Percentiles rank a stretch among this genome's conserved stretches.
These are phyloP conservation scores for Metschnikowia vanudenii DNA, from an alignment of 805 yeast genomes.

Conservation along the genomic window DNA sequence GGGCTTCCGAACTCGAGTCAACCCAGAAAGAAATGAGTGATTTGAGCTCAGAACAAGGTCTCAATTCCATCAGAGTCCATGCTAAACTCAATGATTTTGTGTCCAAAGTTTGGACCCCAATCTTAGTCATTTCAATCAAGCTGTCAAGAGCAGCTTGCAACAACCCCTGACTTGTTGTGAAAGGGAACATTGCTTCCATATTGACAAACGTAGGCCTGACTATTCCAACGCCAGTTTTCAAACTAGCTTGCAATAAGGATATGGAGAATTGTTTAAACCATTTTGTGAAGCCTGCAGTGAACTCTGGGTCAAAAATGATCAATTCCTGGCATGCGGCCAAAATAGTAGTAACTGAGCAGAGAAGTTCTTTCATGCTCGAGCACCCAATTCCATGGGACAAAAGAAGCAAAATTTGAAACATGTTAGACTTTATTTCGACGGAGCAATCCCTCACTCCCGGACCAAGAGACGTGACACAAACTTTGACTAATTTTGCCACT, in stretches of 20 bases:
- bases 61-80: slow-evolving; percentile 57
- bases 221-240: slow-evolving; percentile 35
- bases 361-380: slow-evolving; percentile 26
- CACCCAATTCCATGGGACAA: slow-evolving; percentile 35
- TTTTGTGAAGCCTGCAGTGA: slow-evolving; percentile 32
- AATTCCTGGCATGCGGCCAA: slow-evolving; percentile 36
- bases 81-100: slow-evolving; percentile 49
- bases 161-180: slow-evolving; percentile 41
- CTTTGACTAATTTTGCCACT: slow-evolving; percentile 27
- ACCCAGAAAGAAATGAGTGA: slow-evolving; percentile 60
- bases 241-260: slow-evolving; percentile 30
- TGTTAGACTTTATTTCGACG: slow-evolving; percentile 18
- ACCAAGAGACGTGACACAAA: slow-evolving; percentile 37
- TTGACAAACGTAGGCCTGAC: slow-evolving; percentile 38
- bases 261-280: slow-evolving; percentile 30
- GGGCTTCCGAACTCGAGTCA: slow-evolving; percentile 44
- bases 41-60: slow-evolving; percentile 46
- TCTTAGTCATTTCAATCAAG: slow-evolving; percentile 49
- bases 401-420: slow-evolving; percentile 29
- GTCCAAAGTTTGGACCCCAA: slow-evolving; percentile 31
- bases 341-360: slow-evolving; percentile 24
- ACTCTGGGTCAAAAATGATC: slow-evolving; percentile 37
- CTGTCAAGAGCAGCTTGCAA: slow-evolving; percentile 51
- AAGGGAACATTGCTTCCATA: slow-evolving; percentile 43
- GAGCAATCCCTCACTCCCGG: slow-evolving; percentile 33